These are phyloP conservation scores for Litchi chinensis DNA, from an alignment of 345 rosid species.

Conservation along the genomic window DNA sequence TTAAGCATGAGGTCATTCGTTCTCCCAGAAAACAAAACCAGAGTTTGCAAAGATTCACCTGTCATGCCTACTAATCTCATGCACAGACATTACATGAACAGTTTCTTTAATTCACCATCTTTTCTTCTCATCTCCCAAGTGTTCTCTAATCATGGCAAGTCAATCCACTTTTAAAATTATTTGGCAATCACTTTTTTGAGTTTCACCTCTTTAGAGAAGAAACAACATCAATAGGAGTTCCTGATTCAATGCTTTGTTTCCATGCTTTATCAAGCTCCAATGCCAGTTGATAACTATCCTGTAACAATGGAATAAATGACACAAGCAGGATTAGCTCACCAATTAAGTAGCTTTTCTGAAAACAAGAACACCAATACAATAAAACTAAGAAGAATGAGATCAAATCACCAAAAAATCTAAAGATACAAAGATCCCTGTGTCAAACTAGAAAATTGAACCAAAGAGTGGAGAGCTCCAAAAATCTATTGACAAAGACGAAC, in stretches of 20 bases:
- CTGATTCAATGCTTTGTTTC: conserved; percentile 55
- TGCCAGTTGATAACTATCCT: conserved; percentile 90
- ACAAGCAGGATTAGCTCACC: not conserved
- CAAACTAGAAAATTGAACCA: not conserved
- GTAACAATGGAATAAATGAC: conserved; percentile 25
- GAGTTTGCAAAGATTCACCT: not conserved
- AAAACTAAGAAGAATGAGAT: too few species aligned
- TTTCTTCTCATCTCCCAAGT: not conserved
- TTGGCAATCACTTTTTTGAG: not conserved
- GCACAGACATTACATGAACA: not conserved
- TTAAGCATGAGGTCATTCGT: too few species aligned
- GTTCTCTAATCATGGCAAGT: too few species aligned
- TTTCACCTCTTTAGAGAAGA: conserved; percentile 73
- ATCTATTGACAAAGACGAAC: not conserved
- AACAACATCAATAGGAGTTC: conserved; percentile 57
- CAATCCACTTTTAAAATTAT: not conserved
- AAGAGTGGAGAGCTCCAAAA: not conserved
- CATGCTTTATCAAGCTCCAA: conserved; percentile 80
- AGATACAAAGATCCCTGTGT: not conserved
- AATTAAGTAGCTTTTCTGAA: not conserved
- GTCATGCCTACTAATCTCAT: not conserved
- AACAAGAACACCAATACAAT: not conserved
- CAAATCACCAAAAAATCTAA: not conserved
- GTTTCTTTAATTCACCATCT: not conserved
- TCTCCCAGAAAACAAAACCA: conserved; percentile 4